phyloP scores from a whole-genome alignment of 306 rosid species.

The Pterocarpus macrocarpus region DNA sequence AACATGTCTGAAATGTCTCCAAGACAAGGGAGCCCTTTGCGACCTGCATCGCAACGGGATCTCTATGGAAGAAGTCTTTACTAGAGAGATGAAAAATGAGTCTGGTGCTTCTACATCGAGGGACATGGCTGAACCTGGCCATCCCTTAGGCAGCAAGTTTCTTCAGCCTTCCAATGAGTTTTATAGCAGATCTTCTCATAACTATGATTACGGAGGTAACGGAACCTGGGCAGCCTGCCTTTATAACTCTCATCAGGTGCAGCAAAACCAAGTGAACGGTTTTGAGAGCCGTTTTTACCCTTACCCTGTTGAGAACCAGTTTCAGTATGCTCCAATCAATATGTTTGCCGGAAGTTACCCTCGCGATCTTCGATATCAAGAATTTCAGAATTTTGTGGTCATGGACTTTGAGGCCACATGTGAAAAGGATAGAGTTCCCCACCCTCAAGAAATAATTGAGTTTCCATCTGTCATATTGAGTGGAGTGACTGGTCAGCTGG shows the following conservation, averaged over 20 bases:
- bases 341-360: slow-evolving; percentile 54
- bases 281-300: slow-evolving; percentile 47
- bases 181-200: slow-evolving; percentile 52
- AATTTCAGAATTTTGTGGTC: slow-evolving; percentile 80
- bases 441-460: slow-evolving; percentile 80
- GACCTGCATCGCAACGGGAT: slow-evolving; percentile 51
- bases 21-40: slow-evolving; percentile 58
- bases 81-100: slow-evolving; percentile 50
- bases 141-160: slow-evolving; percentile 46
- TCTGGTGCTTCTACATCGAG: slow-evolving; percentile 46
- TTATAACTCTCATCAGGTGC: slow-evolving; percentile 64
- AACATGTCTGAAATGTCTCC: slow-evolving; percentile 68
- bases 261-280: slow-evolving; percentile 58
- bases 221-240: slow-evolving; percentile 59
- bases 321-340: slow-evolving; percentile 57
- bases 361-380: slow-evolving; percentile 45
- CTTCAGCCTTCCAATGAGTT: slow-evolving; percentile 57
- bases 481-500: slow-evolving; percentile 73
- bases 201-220: slow-evolving; percentile 41
- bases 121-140: slow-evolving; percentile 54
- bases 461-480: slow-evolving; percentile 81
- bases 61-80: slow-evolving; percentile 52
- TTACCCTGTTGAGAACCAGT: slow-evolving; percentile 48
- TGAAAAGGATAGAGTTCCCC: slow-evolving; percentile 62
- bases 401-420: slow-evolving; percentile 84